Conservation (phyloP, 2,329 filamentous ascomycete species). For the Gremmenia infestans region DNA sequence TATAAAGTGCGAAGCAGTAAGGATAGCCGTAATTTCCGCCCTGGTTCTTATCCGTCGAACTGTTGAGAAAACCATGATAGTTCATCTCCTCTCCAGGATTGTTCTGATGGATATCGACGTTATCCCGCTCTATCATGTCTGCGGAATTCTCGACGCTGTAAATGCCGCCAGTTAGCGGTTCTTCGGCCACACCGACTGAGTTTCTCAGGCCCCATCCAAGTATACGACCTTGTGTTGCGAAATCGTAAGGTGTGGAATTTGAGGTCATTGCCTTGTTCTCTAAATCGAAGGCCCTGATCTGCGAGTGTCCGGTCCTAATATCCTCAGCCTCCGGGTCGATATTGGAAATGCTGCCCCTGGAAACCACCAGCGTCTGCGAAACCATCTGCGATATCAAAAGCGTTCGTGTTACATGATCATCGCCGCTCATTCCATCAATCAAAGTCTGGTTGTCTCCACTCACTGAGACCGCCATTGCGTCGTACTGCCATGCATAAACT, state of each 20-base stretch:
- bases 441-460: conserved; percentile 43
- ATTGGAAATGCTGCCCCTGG: conserved; percentile 59
- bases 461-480: conserved; percentile 46
- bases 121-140: conserved; percentile 55
- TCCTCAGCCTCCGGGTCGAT: conserved; percentile 51
- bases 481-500: conserved; percentile 64
- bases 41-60: conserved; percentile 25
- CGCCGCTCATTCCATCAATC: conserved; percentile 56
- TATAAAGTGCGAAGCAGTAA: conserved; percentile 63
- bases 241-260: conserved; percentile 37
- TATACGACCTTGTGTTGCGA: conserved; percentile 42
- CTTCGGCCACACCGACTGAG: conserved; percentile 65
- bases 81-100: conserved; percentile 74
- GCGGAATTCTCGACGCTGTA: conserved; percentile 67
- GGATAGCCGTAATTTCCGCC: conserved; percentile 66
- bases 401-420: conserved; percentile 62
- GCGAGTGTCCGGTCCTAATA: conserved; percentile 53
- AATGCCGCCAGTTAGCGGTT: conserved; percentile 47
- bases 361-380: conserved; percentile 57
- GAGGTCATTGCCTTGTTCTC: conserved; percentile 24
- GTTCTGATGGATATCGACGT: conserved; percentile 57
- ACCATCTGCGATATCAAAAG: conserved; percentile 54
- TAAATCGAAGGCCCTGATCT: conserved; percentile 59
- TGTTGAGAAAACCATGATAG: conserved; percentile 55
- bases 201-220: conserved; percentile 69